Base-by-base conservation (phyloP, 2,329 filamentous ascomycete species). In the Aspergillus clavatus region DNA sequence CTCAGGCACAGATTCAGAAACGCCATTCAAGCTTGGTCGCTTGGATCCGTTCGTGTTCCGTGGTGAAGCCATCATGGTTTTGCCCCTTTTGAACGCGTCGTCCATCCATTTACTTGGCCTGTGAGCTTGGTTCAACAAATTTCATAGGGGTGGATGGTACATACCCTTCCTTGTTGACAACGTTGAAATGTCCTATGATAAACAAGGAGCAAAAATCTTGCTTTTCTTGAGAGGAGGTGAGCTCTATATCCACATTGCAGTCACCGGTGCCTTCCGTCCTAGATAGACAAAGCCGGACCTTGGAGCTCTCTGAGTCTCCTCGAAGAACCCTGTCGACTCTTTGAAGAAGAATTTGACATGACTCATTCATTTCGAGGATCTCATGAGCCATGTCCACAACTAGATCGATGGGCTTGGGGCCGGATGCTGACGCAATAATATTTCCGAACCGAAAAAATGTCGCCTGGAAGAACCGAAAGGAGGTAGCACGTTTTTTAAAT, bases 91-190 rank as follows among this genome's bases (percentile, higher is more conserved):
- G 43, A 70, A 69, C 6, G 53, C 47, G 10, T 55, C 57, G 27
- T 68, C 55, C 60, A 71, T 63, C 56, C 59, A 65, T 12, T 52
- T 44, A 27, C 67, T 70, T 28, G 40, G 18, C 26, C 14, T 19
- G 37, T 22, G 2, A 33, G 12, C 44, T 52, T 46, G 55, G 51
- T 22, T n/a, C 14, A 24, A 36, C 8, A 22, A 35, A 24, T 16
- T 3, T 43, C 36, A 10, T 12, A 29, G 18, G 8, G 23, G n/a
- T n/a, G 10, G n/a, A 19, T 7, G 16, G 27, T 7, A 52, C 63
- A 26, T 58, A 68, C 65, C 48, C 42, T 2, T 38, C 12, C 46
- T 58, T 70, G 1, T 38, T 29, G 4, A 38, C 28, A 6, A 58
- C 24, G 6, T 50, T 56, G 23, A 53, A 40, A 5, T 36, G 24